phyloP scores from a whole-genome alignment of 352 stramenopile genomes.

The Blastocystis sp. region DNA sequence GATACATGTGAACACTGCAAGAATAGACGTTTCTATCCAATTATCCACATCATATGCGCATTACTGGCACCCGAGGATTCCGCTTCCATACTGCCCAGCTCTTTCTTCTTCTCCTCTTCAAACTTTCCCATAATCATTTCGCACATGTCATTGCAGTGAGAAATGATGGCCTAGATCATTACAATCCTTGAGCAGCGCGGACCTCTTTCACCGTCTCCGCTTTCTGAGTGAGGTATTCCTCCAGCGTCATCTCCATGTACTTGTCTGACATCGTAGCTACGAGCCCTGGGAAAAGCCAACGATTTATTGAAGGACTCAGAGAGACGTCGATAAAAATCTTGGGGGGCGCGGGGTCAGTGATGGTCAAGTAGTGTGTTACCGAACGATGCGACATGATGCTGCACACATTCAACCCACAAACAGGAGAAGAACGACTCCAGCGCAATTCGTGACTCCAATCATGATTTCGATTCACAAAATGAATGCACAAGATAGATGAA shows the following conservation, averaged over 20 bases:
- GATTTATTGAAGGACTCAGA: too few species aligned
- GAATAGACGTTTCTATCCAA: constrained; percentile 21
- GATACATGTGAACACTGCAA: constrained; percentile 22
- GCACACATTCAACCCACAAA: too few species aligned
- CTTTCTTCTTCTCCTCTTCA: constrained; percentile 49
- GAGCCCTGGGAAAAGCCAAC: too few species aligned
- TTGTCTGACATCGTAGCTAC: background rate
- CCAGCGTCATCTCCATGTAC: constrained; percentile 49
- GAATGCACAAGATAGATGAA: too few species aligned
- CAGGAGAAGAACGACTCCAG: too few species aligned
- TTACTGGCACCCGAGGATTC: background rate
- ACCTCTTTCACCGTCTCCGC: constrained; percentile 29
- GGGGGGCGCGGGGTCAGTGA: too few species aligned
- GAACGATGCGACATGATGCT: too few species aligned
- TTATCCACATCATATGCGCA: background rate
- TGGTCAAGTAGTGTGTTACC: too few species aligned
- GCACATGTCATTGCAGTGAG: constrained; percentile 49
- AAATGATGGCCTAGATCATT: constrained; percentile 49
- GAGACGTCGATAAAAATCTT: too few species aligned
- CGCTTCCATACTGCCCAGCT: constrained; percentile 10
- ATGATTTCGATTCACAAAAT: too few species aligned
- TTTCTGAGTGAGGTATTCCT: constrained; percentile 57
- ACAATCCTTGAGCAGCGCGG: background rate
- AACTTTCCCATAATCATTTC: constrained; percentile 53
- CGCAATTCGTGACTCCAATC: too few species aligned